Evolutionary conservation across 345 rosid genomes (phyloP).

Genomic region (Pistacia integerrima): DNA sequence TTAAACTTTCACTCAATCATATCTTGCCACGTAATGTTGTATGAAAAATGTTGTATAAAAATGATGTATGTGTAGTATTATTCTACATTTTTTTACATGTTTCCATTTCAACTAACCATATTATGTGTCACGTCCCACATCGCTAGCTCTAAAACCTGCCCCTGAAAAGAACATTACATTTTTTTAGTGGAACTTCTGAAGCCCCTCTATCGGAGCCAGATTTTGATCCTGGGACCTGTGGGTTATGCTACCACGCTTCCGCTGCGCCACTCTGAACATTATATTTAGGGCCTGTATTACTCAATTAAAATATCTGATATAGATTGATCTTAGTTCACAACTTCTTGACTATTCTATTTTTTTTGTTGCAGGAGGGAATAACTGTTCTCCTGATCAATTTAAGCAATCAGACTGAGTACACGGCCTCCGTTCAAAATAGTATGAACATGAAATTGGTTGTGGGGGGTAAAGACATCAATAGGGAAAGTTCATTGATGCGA

Average conservation of each 20-base stretch:
- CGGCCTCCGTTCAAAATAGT: conserved; percentile 47
- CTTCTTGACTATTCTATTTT: background rate
- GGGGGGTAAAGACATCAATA: conserved; percentile 12
- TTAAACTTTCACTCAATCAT: no score
- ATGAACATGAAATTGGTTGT: conserved; percentile 33
- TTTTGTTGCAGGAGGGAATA: conserved; percentile 62
- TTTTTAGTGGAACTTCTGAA: no score
- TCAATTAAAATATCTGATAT: background rate
- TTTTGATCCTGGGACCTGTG: background rate
- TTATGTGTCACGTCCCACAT: no score
- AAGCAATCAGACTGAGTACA: conserved; percentile 63
- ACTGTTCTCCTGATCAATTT: conserved; percentile 82
- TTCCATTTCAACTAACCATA: background rate
- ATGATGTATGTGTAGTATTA: no score
- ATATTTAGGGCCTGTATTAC: background rate
- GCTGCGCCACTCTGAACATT: background rate
- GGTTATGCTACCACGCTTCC: no score
- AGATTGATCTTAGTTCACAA: background rate
- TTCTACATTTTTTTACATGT: no score
- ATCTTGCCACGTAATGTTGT: no score
- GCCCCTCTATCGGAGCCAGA: no score
- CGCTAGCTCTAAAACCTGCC: no score
- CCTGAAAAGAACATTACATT: no score
- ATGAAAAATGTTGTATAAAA: no score
- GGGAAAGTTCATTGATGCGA: conserved; percentile 40